Percentiles rank a stretch among this genome's conserved stretches.
phyloP scores from a whole-genome alignment of 2,329 filamentous ascomycete species.

The Lecanoromycetidae sp. region DNA sequence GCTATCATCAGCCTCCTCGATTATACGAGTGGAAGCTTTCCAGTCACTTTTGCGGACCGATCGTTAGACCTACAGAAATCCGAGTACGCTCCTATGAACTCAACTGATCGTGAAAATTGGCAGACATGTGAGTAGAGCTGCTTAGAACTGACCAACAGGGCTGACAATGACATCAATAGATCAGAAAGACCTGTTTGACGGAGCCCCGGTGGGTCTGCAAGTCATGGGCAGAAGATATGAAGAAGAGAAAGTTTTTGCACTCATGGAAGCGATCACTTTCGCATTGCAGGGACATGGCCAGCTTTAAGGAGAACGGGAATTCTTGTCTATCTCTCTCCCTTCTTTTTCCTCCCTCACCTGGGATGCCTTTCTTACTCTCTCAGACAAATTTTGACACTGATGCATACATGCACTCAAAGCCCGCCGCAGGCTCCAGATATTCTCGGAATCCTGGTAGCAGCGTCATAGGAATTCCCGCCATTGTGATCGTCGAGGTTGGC shows the following conservation, averaged over 20 bases:
- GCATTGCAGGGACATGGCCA: neutral
- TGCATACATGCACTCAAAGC: neutral
- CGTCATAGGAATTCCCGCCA: slow-evolving; percentile 55
- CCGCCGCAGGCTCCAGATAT: neutral
- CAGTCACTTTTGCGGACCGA: slow-evolving; percentile 1
- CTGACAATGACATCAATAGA: slow-evolving; percentile 8
- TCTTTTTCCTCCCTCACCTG: neutral
- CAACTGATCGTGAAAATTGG: neutral
- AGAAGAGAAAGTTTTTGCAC: neutral
- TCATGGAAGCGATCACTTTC: neutral
- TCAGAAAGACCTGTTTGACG: slow-evolving; percentile 15
- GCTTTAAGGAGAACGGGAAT: too few species aligned
- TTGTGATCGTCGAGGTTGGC: slow-evolving; percentile 57
- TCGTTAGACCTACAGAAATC: neutral
- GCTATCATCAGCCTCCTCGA: neutral
- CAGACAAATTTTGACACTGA: neutral
- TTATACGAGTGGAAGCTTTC: neutral
- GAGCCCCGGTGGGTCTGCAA: slow-evolving; percentile 16
- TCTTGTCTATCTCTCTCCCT: neutral
- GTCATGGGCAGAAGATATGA: slow-evolving; percentile 10
- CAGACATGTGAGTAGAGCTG: neutral
- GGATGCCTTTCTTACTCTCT: neutral
- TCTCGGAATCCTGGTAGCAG: neutral
- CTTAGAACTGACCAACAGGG: neutral
- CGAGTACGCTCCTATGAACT: neutral